These are phyloP conservation scores for Marsdenia floribunda DNA, from an alignment of 257 asterid genomes.

Conservation along the genomic window DNA sequence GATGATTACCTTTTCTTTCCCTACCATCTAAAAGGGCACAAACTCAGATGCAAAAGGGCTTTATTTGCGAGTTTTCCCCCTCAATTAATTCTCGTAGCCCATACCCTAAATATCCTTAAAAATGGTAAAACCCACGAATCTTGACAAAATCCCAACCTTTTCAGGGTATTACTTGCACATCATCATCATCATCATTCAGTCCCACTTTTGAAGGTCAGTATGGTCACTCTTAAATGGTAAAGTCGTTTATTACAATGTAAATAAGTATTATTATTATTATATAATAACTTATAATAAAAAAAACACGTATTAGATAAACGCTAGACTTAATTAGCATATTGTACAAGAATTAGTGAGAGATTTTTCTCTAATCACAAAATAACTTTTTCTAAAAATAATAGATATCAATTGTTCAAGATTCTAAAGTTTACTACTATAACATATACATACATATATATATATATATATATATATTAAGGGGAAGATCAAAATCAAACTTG, in stretches of 20 bases:
- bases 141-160: neutral
- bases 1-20: conserved; percentile 15
- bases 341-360: too few species aligned
- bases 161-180: neutral
- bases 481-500: conserved; percentile 15
- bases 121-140: neutral
- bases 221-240: neutral
- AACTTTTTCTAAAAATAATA: too few species aligned
- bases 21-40: conserved; percentile 8
- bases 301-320: too few species aligned
- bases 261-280: too few species aligned
- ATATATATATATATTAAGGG: neutral
- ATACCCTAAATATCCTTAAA: neutral
- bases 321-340: too few species aligned
- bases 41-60: conserved; percentile 10
- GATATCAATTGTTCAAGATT: neutral
- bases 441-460: too few species aligned
- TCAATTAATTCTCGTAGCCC: neutral
- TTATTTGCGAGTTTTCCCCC: neutral
- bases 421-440: neutral
- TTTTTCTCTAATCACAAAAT: too few species aligned
- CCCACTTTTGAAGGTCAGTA: neutral
- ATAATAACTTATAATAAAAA: too few species aligned
- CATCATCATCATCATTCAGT: neutral
- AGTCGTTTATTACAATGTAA: neutral